Conservation (phyloP, 345 rosid genomes). For the Mangifera indica region DNA sequence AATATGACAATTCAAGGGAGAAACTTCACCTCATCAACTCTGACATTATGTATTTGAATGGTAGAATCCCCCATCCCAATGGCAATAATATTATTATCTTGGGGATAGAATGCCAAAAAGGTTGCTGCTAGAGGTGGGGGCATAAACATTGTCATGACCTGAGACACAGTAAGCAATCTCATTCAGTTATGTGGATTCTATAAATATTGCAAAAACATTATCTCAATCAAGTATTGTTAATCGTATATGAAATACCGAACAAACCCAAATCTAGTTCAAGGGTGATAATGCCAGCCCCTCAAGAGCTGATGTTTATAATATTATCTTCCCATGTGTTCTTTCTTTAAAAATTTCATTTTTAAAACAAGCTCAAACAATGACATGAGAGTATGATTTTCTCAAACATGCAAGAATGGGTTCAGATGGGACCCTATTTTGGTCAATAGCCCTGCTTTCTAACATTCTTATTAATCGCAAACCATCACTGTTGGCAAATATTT, state of each 20-base stretch:
- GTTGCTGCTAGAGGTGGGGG: slow-evolving; percentile 84
- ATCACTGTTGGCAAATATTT: slow-evolving; percentile 49
- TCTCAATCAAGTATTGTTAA: not conserved
- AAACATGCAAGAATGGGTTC: slow-evolving; percentile 32
- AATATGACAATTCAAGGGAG: not conserved
- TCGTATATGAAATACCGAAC: not conserved
- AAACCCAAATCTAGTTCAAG: no score
- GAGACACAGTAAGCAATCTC: slow-evolving; percentile 8
- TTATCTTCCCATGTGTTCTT: not conserved
- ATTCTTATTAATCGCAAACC: slow-evolving; percentile 45
- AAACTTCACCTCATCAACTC: slow-evolving; percentile 71
- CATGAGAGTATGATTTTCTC: no score
- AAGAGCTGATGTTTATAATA: not conserved
- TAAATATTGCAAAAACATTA: not conserved
- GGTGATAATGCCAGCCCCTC: no score
- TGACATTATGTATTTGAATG: slow-evolving; percentile 76
- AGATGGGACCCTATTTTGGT: slow-evolving; percentile 39
- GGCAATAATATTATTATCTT: slow-evolving; percentile 79
- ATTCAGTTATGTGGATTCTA: slow-evolving; percentile 10
- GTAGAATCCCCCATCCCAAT: slow-evolving; percentile 88
- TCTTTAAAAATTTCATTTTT: not conserved
- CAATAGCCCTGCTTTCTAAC: slow-evolving; percentile 42
- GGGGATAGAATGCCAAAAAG: slow-evolving; percentile 82
- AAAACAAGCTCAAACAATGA: no score
- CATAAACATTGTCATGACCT: slow-evolving; percentile 74